A percentile compares a stretch with the other conserved stretches of the same genome.
These are phyloP conservation scores for Rhododendron ferrugineum DNA, from an alignment of 148 eudicot species.

Conservation along the genomic window DNA sequence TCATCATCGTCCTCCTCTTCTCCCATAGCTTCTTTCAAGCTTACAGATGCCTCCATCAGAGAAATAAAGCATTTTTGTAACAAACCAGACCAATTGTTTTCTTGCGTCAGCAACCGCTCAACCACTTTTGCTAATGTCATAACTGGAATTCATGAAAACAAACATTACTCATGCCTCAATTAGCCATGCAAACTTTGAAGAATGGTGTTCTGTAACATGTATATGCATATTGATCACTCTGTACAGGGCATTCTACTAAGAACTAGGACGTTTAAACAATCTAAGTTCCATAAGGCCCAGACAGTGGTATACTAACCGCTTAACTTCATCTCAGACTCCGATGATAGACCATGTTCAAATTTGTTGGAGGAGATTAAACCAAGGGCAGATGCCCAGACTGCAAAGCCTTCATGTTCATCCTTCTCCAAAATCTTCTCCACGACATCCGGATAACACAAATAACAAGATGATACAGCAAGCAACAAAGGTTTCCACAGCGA, in stretches of 20 bases:
- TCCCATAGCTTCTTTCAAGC: slow-evolving; percentile 50
- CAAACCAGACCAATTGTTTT: slow-evolving; percentile 29
- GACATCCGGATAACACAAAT: slow-evolving; percentile 50
- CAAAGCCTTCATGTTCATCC: slow-evolving; percentile 49
- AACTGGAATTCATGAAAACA: slow-evolving; percentile 33
- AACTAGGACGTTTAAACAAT: not conserved
- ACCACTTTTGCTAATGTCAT: slow-evolving; percentile 50
- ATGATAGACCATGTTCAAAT: slow-evolving; percentile 31
- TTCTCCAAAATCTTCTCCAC: slow-evolving; percentile 50
- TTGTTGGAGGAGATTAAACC: slow-evolving; percentile 34
- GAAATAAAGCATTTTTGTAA: slow-evolving; percentile 50
- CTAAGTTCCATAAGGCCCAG: not conserved
- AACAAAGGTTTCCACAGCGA: slow-evolving; percentile 55
- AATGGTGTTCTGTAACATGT: not conserved
- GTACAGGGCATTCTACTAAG: not conserved
- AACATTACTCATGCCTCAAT: not conserved
- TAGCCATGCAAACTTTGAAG: not conserved
- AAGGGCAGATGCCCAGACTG: slow-evolving; percentile 48
- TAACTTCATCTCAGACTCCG: slow-evolving; percentile 63
- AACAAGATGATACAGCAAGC: slow-evolving; percentile 68
- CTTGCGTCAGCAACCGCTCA: slow-evolving; percentile 41
- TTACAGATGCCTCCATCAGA: slow-evolving; percentile 45
- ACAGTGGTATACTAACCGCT: slow-evolving; percentile 29
- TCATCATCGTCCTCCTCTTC: slow-evolving; percentile 35
- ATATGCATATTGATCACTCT: not conserved